phyloP scores from a whole-genome alignment of 1,284 basidiomycete genomes.

The Puccinia brachypodii region DNA sequence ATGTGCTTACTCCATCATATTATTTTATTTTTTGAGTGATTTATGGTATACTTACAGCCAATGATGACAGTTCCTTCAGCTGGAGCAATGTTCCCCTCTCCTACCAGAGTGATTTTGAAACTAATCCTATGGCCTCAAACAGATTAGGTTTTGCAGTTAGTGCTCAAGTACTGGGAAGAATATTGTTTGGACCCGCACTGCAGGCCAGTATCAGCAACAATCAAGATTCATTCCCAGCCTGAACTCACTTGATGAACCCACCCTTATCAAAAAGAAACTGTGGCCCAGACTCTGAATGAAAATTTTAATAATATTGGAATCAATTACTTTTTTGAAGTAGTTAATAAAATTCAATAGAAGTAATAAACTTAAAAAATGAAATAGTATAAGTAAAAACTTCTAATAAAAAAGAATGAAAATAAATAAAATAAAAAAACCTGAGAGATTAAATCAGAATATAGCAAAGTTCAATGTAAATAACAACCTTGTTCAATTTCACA shows the following conservation, averaged over 20 bases:
- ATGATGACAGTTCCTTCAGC: background rate
- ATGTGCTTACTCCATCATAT: background rate
- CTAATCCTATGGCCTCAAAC: background rate
- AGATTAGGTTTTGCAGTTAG: background rate
- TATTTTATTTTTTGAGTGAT: too few species aligned
- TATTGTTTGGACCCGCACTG: constrained; percentile 1
- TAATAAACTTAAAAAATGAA: too few species aligned
- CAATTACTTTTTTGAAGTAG: too few species aligned
- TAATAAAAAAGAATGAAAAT: too few species aligned
- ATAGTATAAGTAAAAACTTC: too few species aligned
- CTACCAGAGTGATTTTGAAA: constrained; percentile 3
- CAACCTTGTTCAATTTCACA: too few species aligned
- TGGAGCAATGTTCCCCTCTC: background rate
- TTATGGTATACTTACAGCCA: background rate
- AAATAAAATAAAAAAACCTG: too few species aligned
- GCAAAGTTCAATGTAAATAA: too few species aligned
- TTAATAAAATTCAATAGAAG: too few species aligned
- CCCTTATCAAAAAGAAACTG: background rate
- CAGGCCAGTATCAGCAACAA: background rate
- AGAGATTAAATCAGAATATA: too few species aligned
- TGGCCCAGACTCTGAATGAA: background rate
- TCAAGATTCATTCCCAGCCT: background rate
- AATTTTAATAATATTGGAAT: too few species aligned
- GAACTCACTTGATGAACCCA: background rate
- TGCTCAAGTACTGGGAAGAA: constrained; percentile 10